These are phyloP conservation scores for Phytophthora ohioensis DNA, from an alignment of 352 stramenopile species.

Conservation along the genomic window DNA sequence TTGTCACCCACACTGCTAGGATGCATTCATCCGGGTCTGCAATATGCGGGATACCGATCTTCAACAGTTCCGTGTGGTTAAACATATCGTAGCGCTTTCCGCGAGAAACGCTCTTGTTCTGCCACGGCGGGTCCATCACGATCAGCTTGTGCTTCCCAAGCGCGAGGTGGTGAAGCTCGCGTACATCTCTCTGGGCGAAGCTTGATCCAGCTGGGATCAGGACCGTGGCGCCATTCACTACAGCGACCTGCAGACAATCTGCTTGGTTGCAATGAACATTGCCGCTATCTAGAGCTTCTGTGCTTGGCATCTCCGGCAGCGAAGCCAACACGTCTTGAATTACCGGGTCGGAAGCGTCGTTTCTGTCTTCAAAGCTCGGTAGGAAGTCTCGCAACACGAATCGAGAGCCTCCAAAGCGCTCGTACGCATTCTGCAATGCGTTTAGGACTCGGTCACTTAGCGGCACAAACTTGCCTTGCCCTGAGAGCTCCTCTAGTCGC, in stretches of 20 bases:
- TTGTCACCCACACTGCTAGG: constrained; percentile 82
- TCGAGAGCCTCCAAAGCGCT: constrained; percentile 22
- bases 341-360: background rate
- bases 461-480: constrained; percentile 62
- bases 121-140: constrained; percentile 78
- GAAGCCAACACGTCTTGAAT: constrained; percentile 12
- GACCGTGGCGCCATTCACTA: constrained; percentile 8
- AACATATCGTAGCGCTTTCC: constrained; percentile 68
- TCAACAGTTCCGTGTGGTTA: constrained; percentile 63
- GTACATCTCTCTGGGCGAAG: constrained; percentile 42
- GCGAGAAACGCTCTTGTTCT: constrained; percentile 79
- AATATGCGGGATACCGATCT: constrained; percentile 46
- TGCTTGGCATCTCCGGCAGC: constrained; percentile 7
- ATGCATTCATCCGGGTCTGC: constrained; percentile 55
- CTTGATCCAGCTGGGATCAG: constrained; percentile 35
- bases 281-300: constrained; percentile 19
- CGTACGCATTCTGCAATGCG: constrained; percentile 36
- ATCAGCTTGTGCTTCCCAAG: constrained; percentile 45
- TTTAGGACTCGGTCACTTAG: constrained; percentile 32
- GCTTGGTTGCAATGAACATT: constrained; percentile 32
- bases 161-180: constrained; percentile 29
- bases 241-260: constrained; percentile 24
- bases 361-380: constrained; percentile 16
- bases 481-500: constrained; percentile 48
- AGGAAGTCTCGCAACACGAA: constrained; percentile 37